A percentile compares a stretch with the other conserved stretches of the same genome.
Evolutionary conservation across 2,329 filamentous ascomycete species (phyloP).

Genomic region (Scortechinia acanthostroma): DNA sequence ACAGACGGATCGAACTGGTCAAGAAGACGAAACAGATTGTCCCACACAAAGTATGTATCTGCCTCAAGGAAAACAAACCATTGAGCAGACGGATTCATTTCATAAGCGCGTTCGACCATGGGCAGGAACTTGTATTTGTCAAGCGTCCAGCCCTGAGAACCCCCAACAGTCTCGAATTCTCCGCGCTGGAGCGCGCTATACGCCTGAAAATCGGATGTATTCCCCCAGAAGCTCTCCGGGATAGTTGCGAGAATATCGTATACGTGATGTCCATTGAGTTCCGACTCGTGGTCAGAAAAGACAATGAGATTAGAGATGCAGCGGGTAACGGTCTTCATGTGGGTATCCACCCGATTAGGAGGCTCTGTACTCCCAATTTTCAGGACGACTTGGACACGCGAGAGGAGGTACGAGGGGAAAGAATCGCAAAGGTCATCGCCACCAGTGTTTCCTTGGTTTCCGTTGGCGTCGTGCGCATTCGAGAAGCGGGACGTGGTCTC

Average conservation of each 20-base stretch:
- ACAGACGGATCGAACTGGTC: slow-evolving; percentile 33
- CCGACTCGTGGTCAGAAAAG: slow-evolving; percentile 40
- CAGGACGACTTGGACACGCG: slow-evolving; percentile 24
- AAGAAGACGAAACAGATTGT: slow-evolving; percentile 37
- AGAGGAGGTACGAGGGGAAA: slow-evolving; percentile 14
- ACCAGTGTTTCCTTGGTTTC: slow-evolving; percentile 7
- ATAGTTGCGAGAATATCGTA: slow-evolving; percentile 36
- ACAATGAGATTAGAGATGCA: slow-evolving; percentile 37
- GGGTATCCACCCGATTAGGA: slow-evolving; percentile 29
- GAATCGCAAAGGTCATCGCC: slow-evolving; percentile 13
- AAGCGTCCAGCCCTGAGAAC: slow-evolving; percentile 35
- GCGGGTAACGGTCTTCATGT: slow-evolving; percentile 41
- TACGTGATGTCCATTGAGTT: slow-evolving; percentile 28
- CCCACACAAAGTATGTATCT: slow-evolving; percentile 39
- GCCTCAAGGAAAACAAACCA: slow-evolving; percentile 51
- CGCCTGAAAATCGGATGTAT: slow-evolving; percentile 23
- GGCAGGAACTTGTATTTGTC: slow-evolving; percentile 51
- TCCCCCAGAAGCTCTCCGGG: slow-evolving; percentile 18
- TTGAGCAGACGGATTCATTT: slow-evolving; percentile 32
- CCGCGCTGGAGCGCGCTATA: slow-evolving; percentile 28
- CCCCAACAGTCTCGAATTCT: slow-evolving; percentile 20
- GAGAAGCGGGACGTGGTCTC: slow-evolving; percentile 15
- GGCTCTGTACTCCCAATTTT: slow-evolving; percentile 37
- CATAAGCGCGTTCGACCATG: slow-evolving; percentile 41
- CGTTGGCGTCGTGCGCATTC: too few relatives aligned